Evolutionary conservation across 202 grass and related monocot genomes (phyloP), one percentile per base, ranked within the genome.

Genomic region (Setaria viridis): DNA sequence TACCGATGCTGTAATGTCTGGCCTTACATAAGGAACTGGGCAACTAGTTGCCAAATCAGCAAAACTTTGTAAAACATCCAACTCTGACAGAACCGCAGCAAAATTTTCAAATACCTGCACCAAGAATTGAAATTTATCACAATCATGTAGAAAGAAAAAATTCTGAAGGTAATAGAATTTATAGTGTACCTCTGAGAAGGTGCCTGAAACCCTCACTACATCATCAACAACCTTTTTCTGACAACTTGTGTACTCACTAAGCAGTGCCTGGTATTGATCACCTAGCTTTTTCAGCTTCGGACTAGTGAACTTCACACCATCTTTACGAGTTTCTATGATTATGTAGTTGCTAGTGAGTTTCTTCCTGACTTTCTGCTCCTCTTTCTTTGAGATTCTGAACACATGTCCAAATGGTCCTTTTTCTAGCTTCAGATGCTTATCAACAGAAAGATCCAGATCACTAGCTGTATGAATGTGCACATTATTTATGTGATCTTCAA

Each of bases 331-430:
- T 91, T 98, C 95, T 67, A 98, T 87, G 82, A 98, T 92, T 80
- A 98, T 89, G 79, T 98, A 98, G 70, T 84, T 81, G 54, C 62
- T 83, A 68, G 74, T 95, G 16, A 98, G 85, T 37, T 95, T 98
- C 88, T 94, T 98, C 82, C 95, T 98, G 45, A 95, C 84, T 84
- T 95, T 98, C 79, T 98, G 95, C 73, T 98, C 95, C 58, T 98
- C 95, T 94, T 98, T 98, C 86, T 98, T 98, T 68, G 95, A 91
- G 80, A 98, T 98, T 86, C 95, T 95, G 76, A 98, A 98, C 84
- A 92, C 95, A 92, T 95, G 95, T 70, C 95, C 95, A 84, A 93
- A 87, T 82, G 91, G 82, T 33, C 91, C 91, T 87, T 94, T 98
- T 72, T 98, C 95, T 85, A 98, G 85, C 73, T 98, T 98, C 84